Base-by-base conservation (phyloP, 73 alveolate genomes). In the Stentor coeruleus region DNA sequence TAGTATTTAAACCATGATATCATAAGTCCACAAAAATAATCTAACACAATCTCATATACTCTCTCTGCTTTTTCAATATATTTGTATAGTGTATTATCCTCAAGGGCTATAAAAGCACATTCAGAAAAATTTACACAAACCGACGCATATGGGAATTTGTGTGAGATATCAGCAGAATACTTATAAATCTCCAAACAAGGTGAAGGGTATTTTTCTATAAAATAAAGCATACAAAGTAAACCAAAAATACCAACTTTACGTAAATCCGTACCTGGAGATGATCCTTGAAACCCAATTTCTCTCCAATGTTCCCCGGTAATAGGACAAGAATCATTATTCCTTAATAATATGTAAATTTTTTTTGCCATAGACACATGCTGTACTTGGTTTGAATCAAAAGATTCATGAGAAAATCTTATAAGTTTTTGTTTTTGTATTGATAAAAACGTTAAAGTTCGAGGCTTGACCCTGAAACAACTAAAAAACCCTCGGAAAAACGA, bases 281-380 rank as follows among this genome's bases (percentile, higher is more conserved):
- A 28, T 26, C 79, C 41, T 66, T 20, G 37, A 66, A 66, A 66
- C 15, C 79, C 79, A 33, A 66, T 66, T 26, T 66, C 79, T 0
- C 11, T 66, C 79, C 79, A 66, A 2, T 66, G 79, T 14, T 20
- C 40, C 1, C 79, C 79, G n/a, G 14, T 33, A 20, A 66, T 20
- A 66, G 79, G 41, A 2, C 79, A 66, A 2, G 36, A 26, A 28
- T 66, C 40, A 66, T 37, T 11, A 40, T 31, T 66, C 1, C n/a
- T 66, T 20, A 66, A 14, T 66, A 66, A 20, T 66, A 11, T 26
- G 37, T 66, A 66, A 33, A 66, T 31, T 66, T 20, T 66, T 31
- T 20, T 66, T 28, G 33, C 15, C 79, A 66, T 20, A 26, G 79
- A 66, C 36, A 66, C n/a, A 40, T 66, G 79, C 26, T 28, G 37